Evolutionary conservation across 2,329 filamentous ascomycete species (phyloP).

Genomic region (Diaporthe batatas): DNA sequence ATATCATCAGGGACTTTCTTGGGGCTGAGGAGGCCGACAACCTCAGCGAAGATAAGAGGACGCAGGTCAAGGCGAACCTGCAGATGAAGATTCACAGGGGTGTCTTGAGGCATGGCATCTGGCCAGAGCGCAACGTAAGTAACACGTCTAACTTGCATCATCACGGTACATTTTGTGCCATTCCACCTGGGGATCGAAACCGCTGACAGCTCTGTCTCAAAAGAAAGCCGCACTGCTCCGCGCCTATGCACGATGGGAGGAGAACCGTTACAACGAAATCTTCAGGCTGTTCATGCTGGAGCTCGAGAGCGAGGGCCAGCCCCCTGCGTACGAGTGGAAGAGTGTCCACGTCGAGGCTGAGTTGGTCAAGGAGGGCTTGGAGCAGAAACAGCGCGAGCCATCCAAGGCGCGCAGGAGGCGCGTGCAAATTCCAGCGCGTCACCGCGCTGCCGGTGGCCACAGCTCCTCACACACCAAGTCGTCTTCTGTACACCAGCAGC

Average conservation of each 20-base stretch:
- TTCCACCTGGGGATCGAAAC: background rate
- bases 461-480: background rate
- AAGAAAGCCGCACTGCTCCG: conserved; percentile 39
- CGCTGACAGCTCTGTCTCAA: background rate
- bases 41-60: conserved; percentile 69
- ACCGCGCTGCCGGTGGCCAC: conserved; percentile 23
- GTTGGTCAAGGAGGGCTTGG: conserved; percentile 62
- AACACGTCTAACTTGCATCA: background rate
- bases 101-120: conserved; percentile 62
- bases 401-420: conserved; percentile 59
- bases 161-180: background rate
- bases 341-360: conserved; percentile 63
- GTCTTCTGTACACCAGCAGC: conserved; percentile 28
- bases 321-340: conserved; percentile 60
- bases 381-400: conserved; percentile 59
- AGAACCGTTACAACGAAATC: conserved; percentile 50
- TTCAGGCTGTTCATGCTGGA: conserved; percentile 56
- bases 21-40: conserved; percentile 63
- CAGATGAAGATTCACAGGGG: conserved; percentile 70
- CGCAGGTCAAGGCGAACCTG: conserved; percentile 64
- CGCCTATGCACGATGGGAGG: conserved; percentile 39
- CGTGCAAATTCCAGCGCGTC: conserved; percentile 36
- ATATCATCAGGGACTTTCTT: conserved; percentile 60
- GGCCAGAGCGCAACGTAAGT: conserved; percentile 66
- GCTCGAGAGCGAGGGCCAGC: conserved; percentile 63